These are phyloP conservation scores for Rosa persica DNA, from an alignment of 306 rosid species.

Conservation along the genomic window DNA sequence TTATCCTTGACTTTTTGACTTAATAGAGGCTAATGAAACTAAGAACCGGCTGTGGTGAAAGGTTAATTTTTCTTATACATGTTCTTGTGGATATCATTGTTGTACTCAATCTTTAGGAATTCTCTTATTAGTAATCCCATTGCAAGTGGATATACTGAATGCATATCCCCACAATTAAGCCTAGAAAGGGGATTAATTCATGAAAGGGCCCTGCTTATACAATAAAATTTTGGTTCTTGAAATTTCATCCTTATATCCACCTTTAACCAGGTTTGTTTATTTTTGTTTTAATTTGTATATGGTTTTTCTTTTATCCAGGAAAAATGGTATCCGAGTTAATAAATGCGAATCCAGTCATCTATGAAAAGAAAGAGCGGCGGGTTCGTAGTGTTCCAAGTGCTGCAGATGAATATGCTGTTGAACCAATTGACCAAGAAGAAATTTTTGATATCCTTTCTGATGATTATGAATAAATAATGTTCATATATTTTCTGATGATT, in stretches of 20 bases:
- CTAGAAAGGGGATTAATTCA: neutral
- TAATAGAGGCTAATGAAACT: neutral
- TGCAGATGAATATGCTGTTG: conserved; percentile 45
- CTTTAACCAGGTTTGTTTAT: neutral
- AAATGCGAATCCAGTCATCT: conserved; percentile 77
- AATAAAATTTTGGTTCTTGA: neutral
- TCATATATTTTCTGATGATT: neutral
- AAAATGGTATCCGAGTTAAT: conserved; percentile 70
- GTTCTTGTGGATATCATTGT: neutral
- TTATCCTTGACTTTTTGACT: neutral
- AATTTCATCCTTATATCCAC: neutral
- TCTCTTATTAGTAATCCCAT: neutral
- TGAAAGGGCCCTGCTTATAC: neutral
- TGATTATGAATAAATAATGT: neutral
- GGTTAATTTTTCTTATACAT: neutral
- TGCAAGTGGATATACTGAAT: neutral
- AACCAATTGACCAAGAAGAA: conserved; percentile 76
- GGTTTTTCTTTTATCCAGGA: neutral
- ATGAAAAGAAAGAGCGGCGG: conserved; percentile 80
- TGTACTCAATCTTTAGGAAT: neutral
- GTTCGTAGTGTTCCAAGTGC: conserved; percentile 43
- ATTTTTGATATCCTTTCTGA: conserved; percentile 81
- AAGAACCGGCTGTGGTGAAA: neutral
- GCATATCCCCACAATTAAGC: neutral
- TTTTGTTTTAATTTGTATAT: neutral